Percentiles rank a stretch among this genome's conserved stretches.
Evolutionary conservation across 306 rosid genomes (phyloP).

Genomic region (Ormosia emarginata): DNA sequence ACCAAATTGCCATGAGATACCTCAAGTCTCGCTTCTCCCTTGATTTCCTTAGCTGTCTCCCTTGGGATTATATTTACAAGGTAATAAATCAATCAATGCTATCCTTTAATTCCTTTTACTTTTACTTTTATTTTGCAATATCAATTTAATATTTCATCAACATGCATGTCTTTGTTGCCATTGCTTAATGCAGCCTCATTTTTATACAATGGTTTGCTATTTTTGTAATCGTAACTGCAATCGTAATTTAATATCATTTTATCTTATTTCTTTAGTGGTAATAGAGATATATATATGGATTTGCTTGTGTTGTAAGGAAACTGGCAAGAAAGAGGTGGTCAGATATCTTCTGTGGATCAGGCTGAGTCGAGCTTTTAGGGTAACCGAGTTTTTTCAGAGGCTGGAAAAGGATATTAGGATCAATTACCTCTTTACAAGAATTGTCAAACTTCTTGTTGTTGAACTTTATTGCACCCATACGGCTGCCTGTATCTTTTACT

Average conservation of each 20-base stretch:
- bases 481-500: constrained; percentile 66
- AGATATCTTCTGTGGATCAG: constrained; percentile 60
- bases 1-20: constrained; percentile 48
- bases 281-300: not conserved
- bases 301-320: constrained; percentile 41
- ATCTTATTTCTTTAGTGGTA: not conserved
- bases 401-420: constrained; percentile 57
- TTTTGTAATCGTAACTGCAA: too few species aligned
- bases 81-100: constrained; percentile 3
- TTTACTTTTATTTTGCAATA: too few species aligned
- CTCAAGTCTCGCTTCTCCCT: constrained; percentile 53
- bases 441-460: constrained; percentile 54
- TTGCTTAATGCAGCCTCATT: too few species aligned
- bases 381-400: constrained; percentile 45
- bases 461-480: constrained; percentile 71
- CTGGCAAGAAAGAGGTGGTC: constrained; percentile 42
- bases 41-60: constrained; percentile 52
- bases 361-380: constrained; percentile 47
- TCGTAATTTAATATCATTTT: too few species aligned
- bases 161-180: too few species aligned
- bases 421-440: constrained; percentile 52
- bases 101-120: not conserved
- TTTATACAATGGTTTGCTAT: too few species aligned
- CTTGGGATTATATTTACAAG: constrained; percentile 73
- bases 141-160: too few species aligned